These are phyloP conservation scores for Verticillium nubilum DNA, from an alignment of 2,329 filamentous ascomycete genomes.

Conservation along the genomic window DNA sequence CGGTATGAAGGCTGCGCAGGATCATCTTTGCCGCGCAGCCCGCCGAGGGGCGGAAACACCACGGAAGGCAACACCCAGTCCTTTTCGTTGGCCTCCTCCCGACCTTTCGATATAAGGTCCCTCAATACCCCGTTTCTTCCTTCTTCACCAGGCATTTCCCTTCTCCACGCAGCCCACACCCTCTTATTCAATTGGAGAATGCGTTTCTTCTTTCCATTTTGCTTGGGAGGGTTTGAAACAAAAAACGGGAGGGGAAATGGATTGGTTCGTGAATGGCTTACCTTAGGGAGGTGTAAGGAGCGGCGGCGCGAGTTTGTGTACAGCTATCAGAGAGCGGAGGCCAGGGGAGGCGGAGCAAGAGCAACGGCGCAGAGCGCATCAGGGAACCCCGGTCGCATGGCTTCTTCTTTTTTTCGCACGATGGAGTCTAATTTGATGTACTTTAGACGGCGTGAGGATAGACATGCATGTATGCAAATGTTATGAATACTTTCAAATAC, in stretches of 20 bases:
- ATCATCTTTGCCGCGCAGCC: not conserved
- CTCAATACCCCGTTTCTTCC: not conserved
- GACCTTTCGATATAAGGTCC: not conserved
- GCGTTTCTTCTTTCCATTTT: conserved; percentile 1
- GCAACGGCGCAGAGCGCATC: conserved; percentile 29
- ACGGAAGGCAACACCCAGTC: not conserved
- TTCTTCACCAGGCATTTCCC: not conserved
- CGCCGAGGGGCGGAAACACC: not conserved
- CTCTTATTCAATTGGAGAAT: not conserved
- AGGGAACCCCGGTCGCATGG: conserved; percentile 21
- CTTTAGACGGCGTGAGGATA: conserved; percentile 36
- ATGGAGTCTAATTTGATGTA: conserved; percentile 34
- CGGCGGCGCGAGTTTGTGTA: not conserved
- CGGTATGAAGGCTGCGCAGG: not conserved
- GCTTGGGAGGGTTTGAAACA: not conserved
- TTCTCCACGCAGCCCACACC: not conserved
- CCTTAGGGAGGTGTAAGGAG: not conserved
- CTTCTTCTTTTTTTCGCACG: conserved; percentile 22
- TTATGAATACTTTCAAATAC: conserved; percentile 1
- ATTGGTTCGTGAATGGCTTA: not conserved
- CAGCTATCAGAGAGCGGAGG: not conserved
- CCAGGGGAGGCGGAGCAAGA: conserved; percentile 5
- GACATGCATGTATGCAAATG: conserved; percentile 32
- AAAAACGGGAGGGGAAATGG: not conserved
- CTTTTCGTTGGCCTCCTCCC: not conserved